These are phyloP conservation scores for Ophiorrhiza pumila DNA, from an alignment of 257 asterid genomes.

Conservation along the genomic window DNA sequence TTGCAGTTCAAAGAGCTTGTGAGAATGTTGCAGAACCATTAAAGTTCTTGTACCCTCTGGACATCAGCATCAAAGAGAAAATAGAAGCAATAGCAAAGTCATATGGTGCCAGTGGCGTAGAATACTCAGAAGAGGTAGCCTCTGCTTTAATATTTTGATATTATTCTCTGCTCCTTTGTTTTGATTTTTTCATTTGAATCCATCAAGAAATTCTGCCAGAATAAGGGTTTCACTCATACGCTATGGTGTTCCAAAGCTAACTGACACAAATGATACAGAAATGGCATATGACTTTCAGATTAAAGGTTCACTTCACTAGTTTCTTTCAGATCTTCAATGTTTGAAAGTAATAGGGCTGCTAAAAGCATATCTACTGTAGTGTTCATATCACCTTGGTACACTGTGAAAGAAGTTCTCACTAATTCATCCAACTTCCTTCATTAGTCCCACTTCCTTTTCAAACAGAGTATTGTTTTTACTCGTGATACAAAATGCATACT, in stretches of 20 bases:
- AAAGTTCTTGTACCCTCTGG: constrained; percentile 82
- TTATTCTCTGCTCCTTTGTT: neutral
- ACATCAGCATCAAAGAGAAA: constrained; percentile 77
- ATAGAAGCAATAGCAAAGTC: constrained; percentile 93
- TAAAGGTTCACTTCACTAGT: neutral
- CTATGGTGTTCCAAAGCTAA: neutral
- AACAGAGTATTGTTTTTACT: neutral
- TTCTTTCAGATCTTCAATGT: neutral
- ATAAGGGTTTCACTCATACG: neutral
- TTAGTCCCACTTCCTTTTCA: neutral
- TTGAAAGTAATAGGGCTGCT: neutral
- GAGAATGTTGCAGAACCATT: constrained; percentile 71
- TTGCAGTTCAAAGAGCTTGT: constrained; percentile 88
- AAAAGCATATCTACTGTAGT: neutral
- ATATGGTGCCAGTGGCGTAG: constrained; percentile 93
- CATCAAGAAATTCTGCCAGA: neutral
- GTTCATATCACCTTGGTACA: neutral
- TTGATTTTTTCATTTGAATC: neutral
- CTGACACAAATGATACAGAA: neutral
- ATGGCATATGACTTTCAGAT: neutral
- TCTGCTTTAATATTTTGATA: neutral
- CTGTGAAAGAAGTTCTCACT: neutral
- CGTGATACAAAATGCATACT: neutral
- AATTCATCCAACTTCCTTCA: neutral
- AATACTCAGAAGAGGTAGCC: constrained; percentile 85